Evolutionary conservation across 2,329 filamentous ascomycete genomes (phyloP).

Genomic region (Ceratocystis diversiconidia): DNA sequence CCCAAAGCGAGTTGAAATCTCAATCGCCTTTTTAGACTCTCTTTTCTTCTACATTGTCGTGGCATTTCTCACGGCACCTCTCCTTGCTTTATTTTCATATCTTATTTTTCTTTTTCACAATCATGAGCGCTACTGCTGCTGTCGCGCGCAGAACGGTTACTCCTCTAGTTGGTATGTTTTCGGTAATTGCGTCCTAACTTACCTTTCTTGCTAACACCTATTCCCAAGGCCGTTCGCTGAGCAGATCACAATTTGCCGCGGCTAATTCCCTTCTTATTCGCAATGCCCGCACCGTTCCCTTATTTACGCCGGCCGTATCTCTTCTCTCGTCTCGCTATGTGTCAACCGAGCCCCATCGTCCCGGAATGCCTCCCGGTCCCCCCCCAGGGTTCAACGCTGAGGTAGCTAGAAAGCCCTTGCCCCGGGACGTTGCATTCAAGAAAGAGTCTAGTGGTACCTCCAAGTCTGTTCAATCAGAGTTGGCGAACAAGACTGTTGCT

Average conservation of each 20-base stretch:
- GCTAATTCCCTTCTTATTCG: constrained; percentile 17
- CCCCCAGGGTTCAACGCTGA: constrained; percentile 87
- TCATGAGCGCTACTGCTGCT: constrained; percentile 16
- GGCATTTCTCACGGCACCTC: neutral
- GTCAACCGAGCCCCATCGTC: constrained; percentile 44
- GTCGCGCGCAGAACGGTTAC: constrained; percentile 15
- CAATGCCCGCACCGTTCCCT: constrained; percentile 11
- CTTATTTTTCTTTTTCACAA: neutral
- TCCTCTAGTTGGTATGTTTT: constrained; percentile 16
- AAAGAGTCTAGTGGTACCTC: constrained; percentile 22
- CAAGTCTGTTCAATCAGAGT: constrained; percentile 21
- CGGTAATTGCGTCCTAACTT: neutral
- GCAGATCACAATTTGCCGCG: constrained; percentile 17
- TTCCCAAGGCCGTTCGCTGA: constrained; percentile 16
- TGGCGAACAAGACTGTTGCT: constrained; percentile 23
- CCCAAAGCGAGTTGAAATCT: neutral
- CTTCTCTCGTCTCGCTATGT: constrained; percentile 40
- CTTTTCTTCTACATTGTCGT: neutral
- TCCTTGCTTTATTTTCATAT: neutral
- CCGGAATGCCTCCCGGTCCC: constrained; percentile 38
- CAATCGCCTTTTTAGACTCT: neutral
- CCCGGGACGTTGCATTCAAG: constrained; percentile 32
- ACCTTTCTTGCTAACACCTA: neutral
- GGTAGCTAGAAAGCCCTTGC: constrained; percentile 71
- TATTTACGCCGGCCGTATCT: constrained; percentile 38